Base-by-base conservation (phyloP, 306 rosid genomes). In the Vachellia pachyceras region DNA sequence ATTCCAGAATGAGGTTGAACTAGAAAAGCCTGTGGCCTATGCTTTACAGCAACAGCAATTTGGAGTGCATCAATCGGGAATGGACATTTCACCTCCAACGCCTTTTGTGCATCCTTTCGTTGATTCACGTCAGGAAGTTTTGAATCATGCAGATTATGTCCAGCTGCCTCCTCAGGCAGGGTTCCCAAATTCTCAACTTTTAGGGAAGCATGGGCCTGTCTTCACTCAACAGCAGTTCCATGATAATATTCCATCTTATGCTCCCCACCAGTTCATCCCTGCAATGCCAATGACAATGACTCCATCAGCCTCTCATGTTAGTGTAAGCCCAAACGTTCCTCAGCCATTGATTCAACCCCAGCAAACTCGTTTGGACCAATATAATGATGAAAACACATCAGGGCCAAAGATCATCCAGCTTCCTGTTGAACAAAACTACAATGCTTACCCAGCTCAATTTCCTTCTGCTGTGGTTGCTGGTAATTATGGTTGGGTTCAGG, bases 341-440 rank as follows among this genome's bases (percentile, higher is more conserved):
- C 94, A 84, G 76, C 83, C 80, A 15, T 35, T 86, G 74, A 69
- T 86, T 83, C 98, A 87, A 79, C 87, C 80, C 5, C 94, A 88
- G 50, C 92, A 86, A 55, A 82, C 83, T 78, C 89, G 49, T 81
- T 49, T 88, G 74, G 93, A 91, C 66, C 89, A 79, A 80, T 92
- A 84, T 77, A 84, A 42, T 41, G 88, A 91, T 52, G 90, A 90
- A 70, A 92, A 80, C 76, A 35, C 90, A 69, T 85, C 88, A 77
- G 88, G 85, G 60, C 82, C 90, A 20, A 85, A 90, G 81, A 81
- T 89, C 80, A 68, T 91, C 76, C 98, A 90, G 83, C 79, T 87
- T 82, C 94, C 97, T 40, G 79, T 84, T 40, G 98, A 94, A 41
- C 91, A 81, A 52, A 81, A 85, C 89, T 92, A 91, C 79, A 89